Conservation (phyloP, 352 stramenopile species). For the Pythium phragmitis region DNA sequence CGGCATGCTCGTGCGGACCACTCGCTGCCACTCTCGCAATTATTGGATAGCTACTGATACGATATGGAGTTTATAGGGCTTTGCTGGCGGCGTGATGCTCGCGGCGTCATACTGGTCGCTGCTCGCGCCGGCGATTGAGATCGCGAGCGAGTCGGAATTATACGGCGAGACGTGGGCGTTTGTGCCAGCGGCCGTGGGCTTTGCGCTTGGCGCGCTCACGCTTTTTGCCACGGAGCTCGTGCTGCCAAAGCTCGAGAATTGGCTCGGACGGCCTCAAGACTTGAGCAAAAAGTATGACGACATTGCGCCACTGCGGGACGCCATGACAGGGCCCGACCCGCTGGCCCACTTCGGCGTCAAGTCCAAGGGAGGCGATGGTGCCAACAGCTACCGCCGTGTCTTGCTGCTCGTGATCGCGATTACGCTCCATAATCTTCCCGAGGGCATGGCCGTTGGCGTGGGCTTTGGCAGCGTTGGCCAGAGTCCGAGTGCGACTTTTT, state of each 20-base stretch:
- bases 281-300: conserved; percentile 58
- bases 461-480: conserved; percentile 87
- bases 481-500: conserved; percentile 65
- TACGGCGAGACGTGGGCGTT: conserved; percentile 83
- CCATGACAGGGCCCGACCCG: conserved; percentile 22
- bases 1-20: conserved; percentile 55
- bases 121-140: conserved; percentile 84
- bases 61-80: conserved; percentile 42
- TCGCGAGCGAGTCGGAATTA: conserved; percentile 74
- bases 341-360: conserved; percentile 35
- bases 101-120: conserved; percentile 90
- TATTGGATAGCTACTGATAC: background rate
- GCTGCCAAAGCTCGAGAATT: conserved; percentile 58
- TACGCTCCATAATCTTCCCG: conserved; percentile 89
- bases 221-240: conserved; percentile 76
- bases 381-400: conserved; percentile 58
- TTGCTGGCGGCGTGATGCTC: conserved; percentile 89
- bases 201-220: conserved; percentile 68
- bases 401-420: conserved; percentile 89
- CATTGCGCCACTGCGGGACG: conserved; percentile 22
- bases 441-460: conserved; percentile 89
- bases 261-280: conserved; percentile 38
- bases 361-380: background rate
- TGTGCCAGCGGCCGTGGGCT: conserved; percentile 80
- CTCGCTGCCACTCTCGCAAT: background rate